These are phyloP conservation scores for Typha latifolia DNA, from an alignment of 176 grass and related monocot species.

Conservation along the genomic window DNA sequence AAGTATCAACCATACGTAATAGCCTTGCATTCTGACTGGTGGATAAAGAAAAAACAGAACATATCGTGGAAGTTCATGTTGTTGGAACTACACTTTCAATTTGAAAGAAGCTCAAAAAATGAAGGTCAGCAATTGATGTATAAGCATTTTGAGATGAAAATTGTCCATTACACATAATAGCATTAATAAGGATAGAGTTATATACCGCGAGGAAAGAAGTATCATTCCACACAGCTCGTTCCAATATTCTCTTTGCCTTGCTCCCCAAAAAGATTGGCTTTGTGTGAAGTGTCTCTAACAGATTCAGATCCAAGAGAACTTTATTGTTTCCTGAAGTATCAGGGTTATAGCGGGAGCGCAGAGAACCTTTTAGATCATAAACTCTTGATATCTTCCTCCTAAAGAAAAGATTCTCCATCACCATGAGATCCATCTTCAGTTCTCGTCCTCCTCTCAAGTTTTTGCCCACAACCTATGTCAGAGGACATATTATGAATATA, in stretches of 20 bases:
- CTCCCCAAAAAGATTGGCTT: constrained; percentile 77
- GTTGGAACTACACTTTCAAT: not conserved
- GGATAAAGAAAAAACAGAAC: too few relatives aligned
- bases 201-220: constrained; percentile 85
- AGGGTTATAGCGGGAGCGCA: constrained; percentile 73
- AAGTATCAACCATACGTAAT: not conserved
- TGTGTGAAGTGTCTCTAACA: constrained; percentile 61
- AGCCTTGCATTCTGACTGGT: too few relatives aligned
- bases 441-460: constrained; percentile 68
- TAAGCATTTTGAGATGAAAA: not conserved
- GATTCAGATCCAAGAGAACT: constrained; percentile 86
- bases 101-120: constrained; percentile 1
- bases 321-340: constrained; percentile 64
- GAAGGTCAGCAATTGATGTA: not conserved
- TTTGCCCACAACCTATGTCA: constrained; percentile 63
- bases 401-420: constrained; percentile 93
- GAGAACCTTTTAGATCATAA: constrained; percentile 91
- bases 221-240: constrained; percentile 89
- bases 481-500: constrained; percentile 3
- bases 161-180: not conserved
- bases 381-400: constrained; percentile 57
- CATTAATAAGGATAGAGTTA: not conserved
- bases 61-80: too few relatives aligned
- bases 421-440: constrained; percentile 80
- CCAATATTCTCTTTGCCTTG: constrained; percentile 55